Percentiles rank a stretch among this genome's conserved stretches.
These are phyloP conservation scores for Lanzia echinophila DNA, from an alignment of 2,329 filamentous ascomycete genomes.

Conservation along the genomic window DNA sequence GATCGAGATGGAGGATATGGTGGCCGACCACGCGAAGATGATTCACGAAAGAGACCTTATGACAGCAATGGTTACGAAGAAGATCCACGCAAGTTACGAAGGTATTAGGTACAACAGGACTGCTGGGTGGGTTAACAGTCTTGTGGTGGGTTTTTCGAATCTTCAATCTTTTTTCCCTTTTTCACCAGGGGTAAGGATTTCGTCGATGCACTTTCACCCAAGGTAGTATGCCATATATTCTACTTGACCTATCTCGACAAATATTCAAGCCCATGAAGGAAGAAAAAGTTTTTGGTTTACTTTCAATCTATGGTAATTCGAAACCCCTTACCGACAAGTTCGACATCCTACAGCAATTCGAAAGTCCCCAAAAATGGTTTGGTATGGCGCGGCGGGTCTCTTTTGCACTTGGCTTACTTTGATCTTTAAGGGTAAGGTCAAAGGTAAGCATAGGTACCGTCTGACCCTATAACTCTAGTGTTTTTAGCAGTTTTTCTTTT, in stretches of 20 bases:
- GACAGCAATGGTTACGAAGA: slow-evolving; percentile 72
- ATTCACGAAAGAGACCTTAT: slow-evolving; percentile 45
- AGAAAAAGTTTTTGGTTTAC: not conserved
- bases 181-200: slow-evolving; percentile 34
- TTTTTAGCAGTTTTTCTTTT: slow-evolving; percentile 9
- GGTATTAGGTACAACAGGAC: slow-evolving; percentile 46
- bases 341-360: not conserved
- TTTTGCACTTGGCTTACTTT: slow-evolving; percentile 14
- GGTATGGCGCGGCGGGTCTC: slow-evolving; percentile 9
- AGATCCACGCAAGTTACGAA: slow-evolving; percentile 61
- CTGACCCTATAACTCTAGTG: slow-evolving; percentile 24
- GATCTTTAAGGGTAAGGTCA: slow-evolving; percentile 44
- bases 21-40: slow-evolving; percentile 48
- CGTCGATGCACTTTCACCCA: slow-evolving; percentile 23
- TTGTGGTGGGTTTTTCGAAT: not conserved
- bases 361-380: not conserved
- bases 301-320: not conserved
- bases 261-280: slow-evolving; percentile 4
- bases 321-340: not conserved
- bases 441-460: slow-evolving; percentile 41
- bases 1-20: slow-evolving; percentile 42
- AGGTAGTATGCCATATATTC: slow-evolving; percentile 28
- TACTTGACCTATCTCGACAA: slow-evolving; percentile 15
- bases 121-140: slow-evolving; percentile 11
- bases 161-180: slow-evolving; percentile 22